Conservation (phyloP, 306 rosid genomes). For the Vachellia pachyceras region DNA sequence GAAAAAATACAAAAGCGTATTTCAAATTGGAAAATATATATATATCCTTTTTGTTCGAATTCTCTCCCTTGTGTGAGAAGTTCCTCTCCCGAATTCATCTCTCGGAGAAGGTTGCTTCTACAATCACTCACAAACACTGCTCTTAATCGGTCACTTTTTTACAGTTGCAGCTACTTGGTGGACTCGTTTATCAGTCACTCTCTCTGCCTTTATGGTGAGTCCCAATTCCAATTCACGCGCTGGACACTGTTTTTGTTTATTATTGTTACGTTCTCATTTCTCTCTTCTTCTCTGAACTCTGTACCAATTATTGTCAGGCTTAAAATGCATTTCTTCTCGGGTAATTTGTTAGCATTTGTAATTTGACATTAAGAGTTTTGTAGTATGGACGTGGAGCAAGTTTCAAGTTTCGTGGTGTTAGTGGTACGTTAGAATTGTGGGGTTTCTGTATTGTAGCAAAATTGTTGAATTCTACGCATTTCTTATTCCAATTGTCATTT, state of each 20-base stretch:
- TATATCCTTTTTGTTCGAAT: slow-evolving; percentile 2
- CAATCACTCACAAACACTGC: slow-evolving; percentile 29
- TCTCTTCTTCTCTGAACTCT: too few relatives aligned
- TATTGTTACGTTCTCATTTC: too few relatives aligned
- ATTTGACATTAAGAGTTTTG: slow-evolving; percentile 7
- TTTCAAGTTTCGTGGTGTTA: neutral
- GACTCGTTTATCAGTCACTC: slow-evolving; percentile 48
- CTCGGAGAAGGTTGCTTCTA: slow-evolving; percentile 20
- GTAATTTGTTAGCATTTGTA: slow-evolving; percentile 17
- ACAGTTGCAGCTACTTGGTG: slow-evolving; percentile 48
- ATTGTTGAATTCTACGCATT: neutral
- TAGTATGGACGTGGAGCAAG: slow-evolving; percentile 6
- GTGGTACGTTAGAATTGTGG: slow-evolving; percentile 26
- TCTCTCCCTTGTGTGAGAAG: slow-evolving; percentile 39
- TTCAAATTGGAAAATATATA: neutral
- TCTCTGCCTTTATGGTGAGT: slow-evolving; percentile 77
- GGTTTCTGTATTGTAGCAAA: slow-evolving; percentile 3
- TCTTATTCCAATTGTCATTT: slow-evolving; percentile 6
- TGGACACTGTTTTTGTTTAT: slow-evolving; percentile 12
- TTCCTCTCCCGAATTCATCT: slow-evolving; percentile 18
- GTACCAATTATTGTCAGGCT: too few relatives aligned
- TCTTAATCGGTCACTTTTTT: slow-evolving; percentile 43
- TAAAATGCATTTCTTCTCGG: slow-evolving; percentile 37
- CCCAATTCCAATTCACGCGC: neutral
- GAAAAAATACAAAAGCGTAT: neutral